phyloP scores from a whole-genome alignment of 176 grass and related monocot species.

The Melocanna baccifera region DNA sequence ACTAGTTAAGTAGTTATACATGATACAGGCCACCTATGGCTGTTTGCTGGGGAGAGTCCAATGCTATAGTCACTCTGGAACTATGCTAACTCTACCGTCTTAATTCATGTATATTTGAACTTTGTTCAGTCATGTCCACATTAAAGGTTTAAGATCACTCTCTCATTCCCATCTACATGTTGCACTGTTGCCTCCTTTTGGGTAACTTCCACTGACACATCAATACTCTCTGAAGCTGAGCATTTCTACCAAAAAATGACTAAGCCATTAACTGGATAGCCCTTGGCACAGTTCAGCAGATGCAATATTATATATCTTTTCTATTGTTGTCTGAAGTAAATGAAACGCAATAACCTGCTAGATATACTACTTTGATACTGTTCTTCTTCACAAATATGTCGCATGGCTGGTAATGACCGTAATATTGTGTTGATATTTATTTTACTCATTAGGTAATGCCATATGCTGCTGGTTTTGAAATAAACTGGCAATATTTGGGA shows the following conservation, averaged over 20 bases:
- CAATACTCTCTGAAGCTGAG: neutral
- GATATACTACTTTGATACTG: neutral
- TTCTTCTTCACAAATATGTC: neutral
- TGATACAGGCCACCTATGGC: neutral
- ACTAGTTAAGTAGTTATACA: neutral
- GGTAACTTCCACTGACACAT: neutral
- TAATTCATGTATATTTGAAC: neutral
- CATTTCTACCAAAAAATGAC: neutral
- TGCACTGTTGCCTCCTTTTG: neutral
- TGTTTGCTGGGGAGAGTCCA: neutral
- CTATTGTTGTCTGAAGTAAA: neutral
- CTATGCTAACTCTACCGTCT: neutral
- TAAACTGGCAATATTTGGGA: neutral
- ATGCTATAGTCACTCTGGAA: neutral
- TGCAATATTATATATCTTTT: neutral
- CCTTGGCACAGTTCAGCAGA: neutral
- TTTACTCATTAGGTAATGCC: conserved; percentile 5
- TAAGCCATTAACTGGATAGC: neutral
- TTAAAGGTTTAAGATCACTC: neutral
- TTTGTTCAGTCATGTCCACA: neutral
- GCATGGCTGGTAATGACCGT: neutral
- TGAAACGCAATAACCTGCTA: neutral
- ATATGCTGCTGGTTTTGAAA: neutral
- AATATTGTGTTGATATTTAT: neutral
- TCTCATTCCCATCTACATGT: neutral